Percentiles rank a stretch among this genome's conserved stretches.
Evolutionary conservation across 257 asterid species (phyloP).

Genomic region (Prunella vulgaris): DNA sequence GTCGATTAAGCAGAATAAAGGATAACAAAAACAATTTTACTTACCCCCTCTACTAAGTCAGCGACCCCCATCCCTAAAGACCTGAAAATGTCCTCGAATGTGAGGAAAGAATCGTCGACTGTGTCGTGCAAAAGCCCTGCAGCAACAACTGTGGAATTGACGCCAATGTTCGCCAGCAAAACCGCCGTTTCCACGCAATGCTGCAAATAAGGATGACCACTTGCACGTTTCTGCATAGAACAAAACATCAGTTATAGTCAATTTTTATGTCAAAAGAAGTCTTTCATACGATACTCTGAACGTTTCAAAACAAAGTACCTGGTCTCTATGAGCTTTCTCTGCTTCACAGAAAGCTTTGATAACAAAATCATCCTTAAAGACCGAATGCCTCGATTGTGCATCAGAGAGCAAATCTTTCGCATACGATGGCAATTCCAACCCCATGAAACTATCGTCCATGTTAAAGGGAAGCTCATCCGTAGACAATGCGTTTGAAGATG

Average conservation of each 20-base stretch:
- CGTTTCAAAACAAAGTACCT: slow-evolving; percentile 39
- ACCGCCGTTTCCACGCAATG: slow-evolving; percentile 93
- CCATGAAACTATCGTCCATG: slow-evolving; percentile 63
- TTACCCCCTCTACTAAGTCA: slow-evolving; percentile 91
- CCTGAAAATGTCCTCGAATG: slow-evolving; percentile 51
- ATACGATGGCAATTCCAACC: slow-evolving; percentile 41
- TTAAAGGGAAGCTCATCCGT: slow-evolving; percentile 77
- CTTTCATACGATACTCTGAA: neutral
- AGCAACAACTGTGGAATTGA: slow-evolving; percentile 85
- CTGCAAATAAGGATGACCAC: slow-evolving; percentile 93
- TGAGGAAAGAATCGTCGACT: slow-evolving; percentile 68
- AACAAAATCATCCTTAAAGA: slow-evolving; percentile 69
- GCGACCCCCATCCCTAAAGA: slow-evolving; percentile 74
- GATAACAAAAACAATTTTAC: slow-evolving; percentile 15
- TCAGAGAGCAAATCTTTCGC: slow-evolving; percentile 62
- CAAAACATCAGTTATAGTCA: slow-evolving; percentile 5
- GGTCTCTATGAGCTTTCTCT: slow-evolving; percentile 72
- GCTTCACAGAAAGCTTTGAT: slow-evolving; percentile 79
- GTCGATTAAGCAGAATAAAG: neutral
- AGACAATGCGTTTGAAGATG: slow-evolving; percentile 27
- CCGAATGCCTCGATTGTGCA: slow-evolving; percentile 67
- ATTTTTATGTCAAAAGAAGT: neutral
- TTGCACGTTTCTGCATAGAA: slow-evolving; percentile 64
- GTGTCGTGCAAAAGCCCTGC: slow-evolving; percentile 97
- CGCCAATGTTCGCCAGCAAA: slow-evolving; percentile 72